Base-by-base conservation (phyloP, 257 asterid species). In the Solanum habrochaites region DNA sequence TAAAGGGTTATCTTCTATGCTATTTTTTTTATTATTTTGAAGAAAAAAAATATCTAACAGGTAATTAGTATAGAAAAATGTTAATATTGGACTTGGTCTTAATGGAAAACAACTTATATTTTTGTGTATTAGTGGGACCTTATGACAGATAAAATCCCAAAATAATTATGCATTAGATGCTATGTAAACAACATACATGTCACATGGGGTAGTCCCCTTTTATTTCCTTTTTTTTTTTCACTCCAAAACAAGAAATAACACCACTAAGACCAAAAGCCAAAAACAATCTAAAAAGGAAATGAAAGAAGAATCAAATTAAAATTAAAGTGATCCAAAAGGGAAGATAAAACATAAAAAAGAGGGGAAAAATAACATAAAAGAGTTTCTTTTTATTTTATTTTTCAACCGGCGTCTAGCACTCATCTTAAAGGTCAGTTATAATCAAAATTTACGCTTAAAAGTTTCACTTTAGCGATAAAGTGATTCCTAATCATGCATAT, bases 191-290 rank as follows among this genome's bases (percentile, higher is more conserved):
- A 91, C 92, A 85, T 86, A 92, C 94, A 90, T 86, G 82, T 82
- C 94, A 93, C 96, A 88, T 92, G 97, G 90, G 83, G 72, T 78
- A 87, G 81, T 52, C 82, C 83, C 85, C 20, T 58, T 15, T 14
- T 49, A 15, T 49, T 47, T 47, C 8, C 13, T 47, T 66, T 75
- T 49, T 78, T 37, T 56, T 66, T 69, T 86, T 69, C 85, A 62
- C 71, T 62, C 88, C 39, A 87, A 80, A 88, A 82, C 88, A 37
- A 87, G 77, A 85, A 77, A 70, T 56, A 89, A 82, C 88, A 80
- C 88, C 87, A 87, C 88, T 86, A 72, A 10, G 15, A 29, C 67
- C 67, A 80, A 80, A 80, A 80, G 85, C 85, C 67, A 80, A 80
- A 80, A 83, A 60, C 58, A 32, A 21, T 83, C 58, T 37, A 83